Percentiles rank a stretch among this genome's conserved stretches.
Evolutionary conservation across 768 basidiomycete species (phyloP).

Genomic region (Russula dissimulans): DNA sequence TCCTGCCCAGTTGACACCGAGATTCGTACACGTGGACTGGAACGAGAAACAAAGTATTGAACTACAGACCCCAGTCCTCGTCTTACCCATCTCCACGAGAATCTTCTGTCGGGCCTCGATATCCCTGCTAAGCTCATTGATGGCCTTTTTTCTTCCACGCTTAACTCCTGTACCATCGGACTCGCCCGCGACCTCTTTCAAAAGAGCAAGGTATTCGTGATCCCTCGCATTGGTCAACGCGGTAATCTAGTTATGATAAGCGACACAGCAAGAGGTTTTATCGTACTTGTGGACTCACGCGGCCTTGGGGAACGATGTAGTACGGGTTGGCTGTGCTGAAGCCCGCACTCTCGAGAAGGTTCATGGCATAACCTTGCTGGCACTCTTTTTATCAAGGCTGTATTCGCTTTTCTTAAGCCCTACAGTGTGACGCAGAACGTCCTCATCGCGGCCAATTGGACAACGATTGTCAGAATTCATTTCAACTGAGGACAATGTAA

Average conservation of each 20-base stretch:
- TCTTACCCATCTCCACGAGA: constrained; percentile 59
- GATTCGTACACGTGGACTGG: not conserved
- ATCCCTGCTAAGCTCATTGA: constrained; percentile 63
- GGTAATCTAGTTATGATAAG: constrained; percentile 56
- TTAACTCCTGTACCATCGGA: constrained; percentile 70
- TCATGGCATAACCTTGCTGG: constrained; percentile 96
- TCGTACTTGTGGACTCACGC: constrained; percentile 45
- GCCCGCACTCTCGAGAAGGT: constrained; percentile 89
- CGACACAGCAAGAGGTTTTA: not conserved
- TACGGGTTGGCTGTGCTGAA: constrained; percentile 99
- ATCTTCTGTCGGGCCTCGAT: constrained; percentile 66
- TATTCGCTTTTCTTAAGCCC: constrained; percentile 99
- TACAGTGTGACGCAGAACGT: constrained; percentile 86
- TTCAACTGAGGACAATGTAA: constrained; percentile 45
- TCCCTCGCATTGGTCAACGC: constrained; percentile 96
- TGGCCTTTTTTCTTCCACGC: constrained; percentile 58
- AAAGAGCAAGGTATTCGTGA: constrained; percentile 78
- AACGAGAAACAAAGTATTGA: not conserved
- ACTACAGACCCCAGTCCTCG: constrained; percentile 56
- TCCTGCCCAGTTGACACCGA: constrained; percentile 48
- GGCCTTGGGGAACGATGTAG: constrained; percentile 97
- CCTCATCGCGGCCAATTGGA: constrained; percentile 81
- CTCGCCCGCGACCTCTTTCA: constrained; percentile 97
- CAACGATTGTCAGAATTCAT: constrained; percentile 89
- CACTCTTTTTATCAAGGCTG: constrained; percentile 90